Base-by-base conservation (phyloP, 2,329 filamentous ascomycete species). In the Arachnomyces sp. region DNA sequence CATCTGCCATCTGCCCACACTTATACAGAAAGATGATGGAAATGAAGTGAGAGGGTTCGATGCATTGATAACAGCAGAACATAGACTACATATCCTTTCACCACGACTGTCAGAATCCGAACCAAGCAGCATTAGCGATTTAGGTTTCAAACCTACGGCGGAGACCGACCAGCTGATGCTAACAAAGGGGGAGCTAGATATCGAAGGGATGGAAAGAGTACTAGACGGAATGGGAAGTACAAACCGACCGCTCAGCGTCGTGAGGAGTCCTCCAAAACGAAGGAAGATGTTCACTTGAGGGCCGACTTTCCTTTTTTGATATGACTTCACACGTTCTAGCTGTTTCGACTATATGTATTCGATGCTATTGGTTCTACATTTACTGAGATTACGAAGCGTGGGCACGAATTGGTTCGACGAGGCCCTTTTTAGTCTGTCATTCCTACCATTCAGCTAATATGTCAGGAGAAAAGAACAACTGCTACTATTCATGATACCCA, bases 121-220 rank as follows among this genome's bases (percentile, higher is more conserved):
- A 16, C 31, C 42, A 16, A 31, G 16, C 6, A 31, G 39, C 3
- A 51, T 52, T 9, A 48, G 33, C 49, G 18, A 39, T 31, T 40
- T 48, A 33, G 49, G 45, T 21, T 44, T 50, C 31, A 44, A 52
- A 29, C 36, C 46, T 14, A 48, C 44, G 12, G 39, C 40, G 4
- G 57, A 61, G n/a, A 50, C 48, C 7, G 67, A 71, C 35, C 65
- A 69, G 45, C 45, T 60, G 21, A 61, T 62, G 50, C 57, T 71
- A 9, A 60, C 50, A 33, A 55, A 55, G 34, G 67, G 67, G 32
- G 63, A 68, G 39, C 57, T 72, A 12, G 67, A 69, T 42, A 57
- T 72, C 12, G 61, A 68, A 31, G 68, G 66, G 34, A 70, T 72
- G 66, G 66, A 67, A 41, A 60, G 67, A 14, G 51, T 71, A 3